Evolutionary conservation across 2,329 filamentous ascomycete species (phyloP).

Genomic region (Fonsecaea multimorphosa): DNA sequence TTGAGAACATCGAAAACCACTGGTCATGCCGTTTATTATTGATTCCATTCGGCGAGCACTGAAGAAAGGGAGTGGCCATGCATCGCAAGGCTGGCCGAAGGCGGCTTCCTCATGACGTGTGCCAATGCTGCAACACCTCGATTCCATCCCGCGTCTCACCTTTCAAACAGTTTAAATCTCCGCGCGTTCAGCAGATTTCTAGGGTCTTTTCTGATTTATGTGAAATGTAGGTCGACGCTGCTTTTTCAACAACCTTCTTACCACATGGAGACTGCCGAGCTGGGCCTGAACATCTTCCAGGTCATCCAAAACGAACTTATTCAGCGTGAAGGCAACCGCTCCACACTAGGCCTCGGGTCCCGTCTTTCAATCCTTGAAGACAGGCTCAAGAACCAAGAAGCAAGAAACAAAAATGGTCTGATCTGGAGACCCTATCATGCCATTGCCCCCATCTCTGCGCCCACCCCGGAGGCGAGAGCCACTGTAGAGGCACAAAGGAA

Average conservation of each 20-base stretch:
- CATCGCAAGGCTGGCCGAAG: background rate
- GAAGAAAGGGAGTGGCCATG: background rate
- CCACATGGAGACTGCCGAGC: constrained; percentile 25
- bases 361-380: constrained; percentile 33
- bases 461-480: constrained; percentile 31
- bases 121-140: constrained; percentile 11
- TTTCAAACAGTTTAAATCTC: background rate
- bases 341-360: constrained; percentile 32
- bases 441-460: constrained; percentile 23
- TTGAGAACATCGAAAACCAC: background rate
- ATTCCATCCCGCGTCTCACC: background rate
- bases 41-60: background rate
- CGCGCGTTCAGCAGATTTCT: background rate
- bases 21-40: background rate
- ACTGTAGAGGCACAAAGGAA: constrained; percentile 24
- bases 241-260: too few species aligned
- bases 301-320: constrained; percentile 39
- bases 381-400: constrained; percentile 31
- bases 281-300: constrained; percentile 39
- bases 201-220: too few species aligned
- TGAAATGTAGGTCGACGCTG: too few species aligned
- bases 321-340: constrained; percentile 31
- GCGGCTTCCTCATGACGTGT: background rate
- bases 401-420: constrained; percentile 26
- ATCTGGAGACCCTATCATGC: constrained; percentile 33